Evolutionary conservation across 2,329 filamentous ascomycete genomes (phyloP).

Genomic region (Fusarium verrucosum): DNA sequence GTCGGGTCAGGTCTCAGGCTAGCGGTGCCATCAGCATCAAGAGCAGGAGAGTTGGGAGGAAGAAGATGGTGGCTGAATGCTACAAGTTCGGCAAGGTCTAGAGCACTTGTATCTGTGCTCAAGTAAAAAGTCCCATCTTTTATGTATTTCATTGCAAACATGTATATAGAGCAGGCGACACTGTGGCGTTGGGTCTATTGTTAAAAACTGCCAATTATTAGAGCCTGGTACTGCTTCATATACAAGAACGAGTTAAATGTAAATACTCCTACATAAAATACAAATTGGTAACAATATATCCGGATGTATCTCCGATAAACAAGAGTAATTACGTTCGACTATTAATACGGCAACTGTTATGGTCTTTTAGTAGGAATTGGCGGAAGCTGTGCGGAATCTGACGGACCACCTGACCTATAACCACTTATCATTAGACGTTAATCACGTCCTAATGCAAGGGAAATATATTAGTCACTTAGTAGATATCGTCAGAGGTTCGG

Average conservation of each 20-base stretch:
- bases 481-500: no score
- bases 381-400: no score
- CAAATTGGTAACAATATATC: not conserved
- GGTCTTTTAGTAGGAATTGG: no score
- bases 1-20: conserved; percentile 45
- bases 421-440: no score
- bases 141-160: not conserved
- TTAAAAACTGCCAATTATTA: not conserved
- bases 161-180: not conserved
- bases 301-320: not conserved
- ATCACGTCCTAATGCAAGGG: no score
- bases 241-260: not conserved
- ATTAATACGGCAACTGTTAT: not conserved
- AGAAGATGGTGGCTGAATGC: conserved; percentile 48
- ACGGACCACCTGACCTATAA: no score
- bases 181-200: not conserved
- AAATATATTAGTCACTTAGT: no score
- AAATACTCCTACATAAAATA: not conserved
- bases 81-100: conserved; percentile 45
- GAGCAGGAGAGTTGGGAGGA: conserved; percentile 45
- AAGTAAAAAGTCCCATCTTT: not conserved
- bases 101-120: not conserved
- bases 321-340: no score
- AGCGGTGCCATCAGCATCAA: conserved; percentile 45
- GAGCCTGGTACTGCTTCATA: not conserved